Evolutionary conservation across 2,329 filamentous ascomycete genomes (phyloP).

Genomic region (Ophiosphaerella korrae): DNA sequence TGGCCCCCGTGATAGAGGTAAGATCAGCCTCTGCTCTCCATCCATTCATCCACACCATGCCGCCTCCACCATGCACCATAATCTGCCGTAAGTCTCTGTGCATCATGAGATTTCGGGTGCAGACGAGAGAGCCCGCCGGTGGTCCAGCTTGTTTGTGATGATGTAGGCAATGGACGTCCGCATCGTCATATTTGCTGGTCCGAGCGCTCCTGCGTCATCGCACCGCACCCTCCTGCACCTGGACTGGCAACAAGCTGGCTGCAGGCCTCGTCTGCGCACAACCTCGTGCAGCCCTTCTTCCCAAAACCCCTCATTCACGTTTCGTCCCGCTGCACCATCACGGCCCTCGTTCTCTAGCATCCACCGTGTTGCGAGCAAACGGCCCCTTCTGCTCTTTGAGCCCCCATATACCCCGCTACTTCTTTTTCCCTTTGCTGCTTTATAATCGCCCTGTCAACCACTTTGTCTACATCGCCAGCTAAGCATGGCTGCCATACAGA

Average conservation of each 20-base stretch:
- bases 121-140: background rate
- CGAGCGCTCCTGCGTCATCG: constrained; percentile 21
- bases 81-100: background rate
- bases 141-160: constrained; percentile 23
- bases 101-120: constrained; percentile 15
- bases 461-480: constrained; percentile 14
- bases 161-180: background rate
- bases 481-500: constrained; percentile 78
- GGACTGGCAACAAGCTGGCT: constrained; percentile 24
- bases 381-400: constrained; percentile 15
- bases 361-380: constrained; percentile 19
- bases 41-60: background rate
- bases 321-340: constrained; percentile 17
- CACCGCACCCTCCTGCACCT: constrained; percentile 18
- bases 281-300: constrained; percentile 22
- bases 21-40: constrained; percentile 11
- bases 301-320: constrained; percentile 16
- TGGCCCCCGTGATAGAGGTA: constrained; percentile 42
- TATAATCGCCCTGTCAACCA: constrained; percentile 4
- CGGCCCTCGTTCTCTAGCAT: constrained; percentile 8
- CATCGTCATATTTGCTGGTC: constrained; percentile 30
- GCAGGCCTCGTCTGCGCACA: constrained; percentile 25
- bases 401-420: constrained; percentile 23
- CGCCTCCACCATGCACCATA: background rate
- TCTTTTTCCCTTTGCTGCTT: constrained; percentile 14